Conservation (phyloP, 305 asterid genomes). For the Solanum hybrid region DNA sequence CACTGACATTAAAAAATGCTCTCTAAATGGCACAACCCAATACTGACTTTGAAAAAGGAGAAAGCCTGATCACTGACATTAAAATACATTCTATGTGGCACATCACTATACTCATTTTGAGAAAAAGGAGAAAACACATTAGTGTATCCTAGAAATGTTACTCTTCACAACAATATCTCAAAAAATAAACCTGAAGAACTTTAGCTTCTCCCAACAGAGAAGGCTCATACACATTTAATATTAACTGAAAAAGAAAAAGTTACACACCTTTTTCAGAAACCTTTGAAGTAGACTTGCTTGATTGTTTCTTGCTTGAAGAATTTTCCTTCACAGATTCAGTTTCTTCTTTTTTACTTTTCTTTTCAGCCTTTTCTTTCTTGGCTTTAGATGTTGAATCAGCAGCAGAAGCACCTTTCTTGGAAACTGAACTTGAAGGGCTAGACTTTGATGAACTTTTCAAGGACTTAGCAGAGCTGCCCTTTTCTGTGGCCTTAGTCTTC, state of each 20-base stretch:
- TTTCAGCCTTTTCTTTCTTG: not conserved
- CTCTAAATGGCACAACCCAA: not conserved
- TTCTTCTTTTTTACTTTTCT: not conserved
- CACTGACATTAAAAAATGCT: not conserved
- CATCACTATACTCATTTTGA: not conserved
- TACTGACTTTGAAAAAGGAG: not conserved
- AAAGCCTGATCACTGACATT: not conserved
- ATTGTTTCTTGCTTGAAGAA: not conserved
- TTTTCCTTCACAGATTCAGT: not conserved
- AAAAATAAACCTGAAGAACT: not conserved
- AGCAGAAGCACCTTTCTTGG: not conserved
- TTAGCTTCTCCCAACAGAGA: not conserved
- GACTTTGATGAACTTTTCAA: slow-evolving; percentile 34
- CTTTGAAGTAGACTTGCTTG: slow-evolving; percentile 14
- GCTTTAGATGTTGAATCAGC: not conserved
- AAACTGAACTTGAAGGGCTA: slow-evolving; percentile 27
- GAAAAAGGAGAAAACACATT: not conserved
- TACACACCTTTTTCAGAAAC: slow-evolving; percentile 41
- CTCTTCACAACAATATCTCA: not conserved
- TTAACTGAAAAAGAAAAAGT: not conserved
- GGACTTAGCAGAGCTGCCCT: slow-evolving; percentile 31
- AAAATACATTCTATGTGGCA: not conserved
- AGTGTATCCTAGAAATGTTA: not conserved
- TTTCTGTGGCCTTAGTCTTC: slow-evolving; percentile 38
- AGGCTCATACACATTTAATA: not conserved